Conservation (phyloP, 345 rosid species). For the Turnera subulata region DNA sequence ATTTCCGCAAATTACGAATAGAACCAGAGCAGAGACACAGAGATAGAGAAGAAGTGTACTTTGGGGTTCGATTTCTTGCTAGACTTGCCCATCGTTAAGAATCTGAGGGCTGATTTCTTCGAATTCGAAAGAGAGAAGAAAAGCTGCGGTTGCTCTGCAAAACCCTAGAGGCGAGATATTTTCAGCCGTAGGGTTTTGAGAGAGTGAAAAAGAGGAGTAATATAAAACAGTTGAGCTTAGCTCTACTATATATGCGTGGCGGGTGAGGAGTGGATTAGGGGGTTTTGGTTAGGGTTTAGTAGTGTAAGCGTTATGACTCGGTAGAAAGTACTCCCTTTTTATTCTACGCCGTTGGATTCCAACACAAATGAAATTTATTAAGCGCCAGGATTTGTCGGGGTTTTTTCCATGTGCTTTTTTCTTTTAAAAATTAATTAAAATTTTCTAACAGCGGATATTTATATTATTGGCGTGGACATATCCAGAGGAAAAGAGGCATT, state of each 20-base stretch:
- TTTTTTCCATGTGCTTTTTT: no score
- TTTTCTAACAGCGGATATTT: no score
- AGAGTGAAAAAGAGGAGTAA: neutral
- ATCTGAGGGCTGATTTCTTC: neutral
- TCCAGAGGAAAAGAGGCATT: no score
- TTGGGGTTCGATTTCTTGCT: slow-evolving; percentile 19
- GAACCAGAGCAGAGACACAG: neutral
- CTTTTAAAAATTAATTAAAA: no score
- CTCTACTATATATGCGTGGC: slow-evolving; percentile 1
- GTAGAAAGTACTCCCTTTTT: neutral
- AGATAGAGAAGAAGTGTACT: neutral
- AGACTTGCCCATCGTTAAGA: slow-evolving; percentile 13
- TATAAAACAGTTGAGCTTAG: no score
- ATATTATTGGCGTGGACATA: no score
- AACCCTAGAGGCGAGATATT: slow-evolving; percentile 17
- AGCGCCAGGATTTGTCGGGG: neutral
- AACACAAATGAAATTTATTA: neutral
- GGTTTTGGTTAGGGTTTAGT: slow-evolving; percentile 15
- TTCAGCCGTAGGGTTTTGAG: slow-evolving; percentile 17
- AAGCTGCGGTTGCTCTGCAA: slow-evolving; percentile 8
- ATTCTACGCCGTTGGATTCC: neutral
- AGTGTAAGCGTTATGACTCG: neutral
- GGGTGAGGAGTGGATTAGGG: neutral
- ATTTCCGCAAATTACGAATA: no score
- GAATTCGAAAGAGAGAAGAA: neutral